These are phyloP conservation scores for Termitomyces sp. DNA, from an alignment of 1,284 basidiomycete species.

Conservation along the genomic window DNA sequence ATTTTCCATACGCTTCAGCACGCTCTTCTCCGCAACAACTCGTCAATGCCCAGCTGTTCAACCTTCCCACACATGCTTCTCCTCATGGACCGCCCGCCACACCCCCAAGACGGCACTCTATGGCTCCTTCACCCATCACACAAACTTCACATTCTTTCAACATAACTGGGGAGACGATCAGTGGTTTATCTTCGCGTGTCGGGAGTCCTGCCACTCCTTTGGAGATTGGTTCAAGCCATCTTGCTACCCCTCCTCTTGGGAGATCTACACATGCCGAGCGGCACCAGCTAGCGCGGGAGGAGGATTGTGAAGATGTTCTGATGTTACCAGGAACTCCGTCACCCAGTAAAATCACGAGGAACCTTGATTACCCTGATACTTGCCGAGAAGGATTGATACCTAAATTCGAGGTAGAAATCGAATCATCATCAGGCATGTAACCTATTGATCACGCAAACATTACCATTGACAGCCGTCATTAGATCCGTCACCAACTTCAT, in stretches of 20 bases:
- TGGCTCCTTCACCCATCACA: slow-evolving; percentile 4
- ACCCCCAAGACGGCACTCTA: slow-evolving; percentile 28
- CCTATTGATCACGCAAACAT: not conserved
- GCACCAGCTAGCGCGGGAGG: slow-evolving; percentile 33
- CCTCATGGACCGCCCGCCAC: slow-evolving; percentile 30
- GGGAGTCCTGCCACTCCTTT: slow-evolving; percentile 10
- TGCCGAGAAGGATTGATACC: slow-evolving; percentile 39
- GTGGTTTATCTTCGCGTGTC: not conserved
- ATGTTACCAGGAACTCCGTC: slow-evolving; percentile 62
- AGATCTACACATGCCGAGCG: slow-evolving; percentile 47
- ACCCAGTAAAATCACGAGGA: slow-evolving; percentile 37
- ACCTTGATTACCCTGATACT: slow-evolving; percentile 12
- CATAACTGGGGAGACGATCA: not conserved
- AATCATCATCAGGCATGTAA: slow-evolving; percentile 13
- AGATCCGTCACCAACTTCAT: slow-evolving; percentile 5
- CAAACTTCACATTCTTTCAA: not conserved
- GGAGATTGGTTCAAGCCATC: slow-evolving; percentile 8
- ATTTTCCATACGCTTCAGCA: slow-evolving; percentile 18
- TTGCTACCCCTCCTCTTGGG: slow-evolving; percentile 40
- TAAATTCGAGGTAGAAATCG: slow-evolving; percentile 35
- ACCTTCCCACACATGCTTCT: slow-evolving; percentile 27
- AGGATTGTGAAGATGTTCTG: slow-evolving; percentile 38
- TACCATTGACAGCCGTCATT: not conserved
- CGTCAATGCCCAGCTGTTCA: slow-evolving; percentile 25
- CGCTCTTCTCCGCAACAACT: slow-evolving; percentile 24